Percentiles rank a stretch among this genome's conserved stretches.
These are phyloP conservation scores for Fragilariopsis cylindrus DNA, from an alignment of 108 stramenopile species.

Conservation along the genomic window DNA sequence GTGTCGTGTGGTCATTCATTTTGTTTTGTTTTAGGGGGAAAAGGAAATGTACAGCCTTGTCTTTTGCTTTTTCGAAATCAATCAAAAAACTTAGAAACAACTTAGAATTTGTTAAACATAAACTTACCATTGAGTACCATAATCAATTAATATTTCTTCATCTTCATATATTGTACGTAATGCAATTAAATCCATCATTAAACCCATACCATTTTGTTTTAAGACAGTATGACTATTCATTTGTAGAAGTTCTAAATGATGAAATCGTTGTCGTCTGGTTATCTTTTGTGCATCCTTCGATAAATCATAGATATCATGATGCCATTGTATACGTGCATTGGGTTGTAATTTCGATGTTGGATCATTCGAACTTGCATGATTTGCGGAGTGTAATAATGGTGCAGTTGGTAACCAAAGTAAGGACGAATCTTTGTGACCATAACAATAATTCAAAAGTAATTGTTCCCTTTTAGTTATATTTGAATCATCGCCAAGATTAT, in stretches of 20 bases:
- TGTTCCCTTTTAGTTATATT: conserved; percentile 21
- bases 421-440: conserved; percentile 56
- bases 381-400: conserved; percentile 30
- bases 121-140: conserved; percentile 51
- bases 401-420: conserved; percentile 52
- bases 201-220: conserved; percentile 36
- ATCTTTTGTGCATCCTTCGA: conserved; percentile 4
- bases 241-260: conserved; percentile 34
- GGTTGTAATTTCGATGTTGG: neutral
- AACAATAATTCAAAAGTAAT: conserved; percentile 62
- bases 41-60: no score
- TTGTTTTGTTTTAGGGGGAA: no score
- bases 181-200: conserved; percentile 61
- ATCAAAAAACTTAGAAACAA: no score
- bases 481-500: neutral
- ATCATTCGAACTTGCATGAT: conserved; percentile 7
- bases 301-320: neutral
- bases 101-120: no score
- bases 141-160: conserved; percentile 64
- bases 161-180: conserved; percentile 38
- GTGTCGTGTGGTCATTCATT: no score
- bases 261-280: conserved; percentile 24
- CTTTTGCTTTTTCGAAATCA: no score
- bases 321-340: conserved; percentile 35
- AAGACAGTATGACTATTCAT: conserved; percentile 8